A percentile compares a stretch with the other conserved stretches of the same genome.
phyloP scores from a whole-genome alignment of 2,329 filamentous ascomycete species.

The Pseudogymnoascus sp. region DNA sequence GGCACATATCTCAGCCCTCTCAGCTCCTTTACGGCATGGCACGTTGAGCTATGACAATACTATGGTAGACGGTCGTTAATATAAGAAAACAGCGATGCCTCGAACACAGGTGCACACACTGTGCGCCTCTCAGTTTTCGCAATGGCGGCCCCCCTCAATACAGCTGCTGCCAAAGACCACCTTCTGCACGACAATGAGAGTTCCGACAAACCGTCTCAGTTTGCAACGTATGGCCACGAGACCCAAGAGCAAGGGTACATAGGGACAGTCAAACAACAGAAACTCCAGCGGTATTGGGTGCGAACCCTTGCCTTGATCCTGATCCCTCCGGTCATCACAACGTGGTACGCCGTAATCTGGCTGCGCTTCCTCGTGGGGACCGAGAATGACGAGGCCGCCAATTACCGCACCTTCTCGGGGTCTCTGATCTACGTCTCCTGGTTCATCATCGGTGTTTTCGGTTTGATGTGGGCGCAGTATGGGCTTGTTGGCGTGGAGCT shows the following conservation, averaged over 20 bases:
- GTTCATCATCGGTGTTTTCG: slow-evolving; percentile 8
- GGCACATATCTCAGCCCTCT: too few relatives aligned
- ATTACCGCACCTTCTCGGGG: neutral
- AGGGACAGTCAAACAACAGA: neutral
- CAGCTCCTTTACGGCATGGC: too few relatives aligned
- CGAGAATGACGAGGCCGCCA: neutral
- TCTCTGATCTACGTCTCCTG: slow-evolving; percentile 6
- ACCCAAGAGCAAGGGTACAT: neutral
- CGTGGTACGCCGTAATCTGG: neutral
- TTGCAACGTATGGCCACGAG: neutral
- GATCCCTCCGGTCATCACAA: neutral
- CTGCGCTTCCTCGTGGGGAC: neutral
- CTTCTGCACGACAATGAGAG: neutral
- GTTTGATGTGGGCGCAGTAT: neutral
- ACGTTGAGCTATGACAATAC: neutral
- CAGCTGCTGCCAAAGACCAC: neutral
- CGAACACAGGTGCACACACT: neutral
- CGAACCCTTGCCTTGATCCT: neutral
- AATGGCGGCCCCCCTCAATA: neutral
- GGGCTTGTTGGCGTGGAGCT: neutral
- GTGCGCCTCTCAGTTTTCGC: neutral
- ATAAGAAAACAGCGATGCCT: neutral
- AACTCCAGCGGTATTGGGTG: neutral
- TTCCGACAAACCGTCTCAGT: neutral
- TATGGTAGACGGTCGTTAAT: neutral